Percentiles rank a stretch among this genome's conserved stretches.
Evolutionary conservation across 805 yeast species (phyloP).

Genomic region (Ogataea neopini): DNA sequence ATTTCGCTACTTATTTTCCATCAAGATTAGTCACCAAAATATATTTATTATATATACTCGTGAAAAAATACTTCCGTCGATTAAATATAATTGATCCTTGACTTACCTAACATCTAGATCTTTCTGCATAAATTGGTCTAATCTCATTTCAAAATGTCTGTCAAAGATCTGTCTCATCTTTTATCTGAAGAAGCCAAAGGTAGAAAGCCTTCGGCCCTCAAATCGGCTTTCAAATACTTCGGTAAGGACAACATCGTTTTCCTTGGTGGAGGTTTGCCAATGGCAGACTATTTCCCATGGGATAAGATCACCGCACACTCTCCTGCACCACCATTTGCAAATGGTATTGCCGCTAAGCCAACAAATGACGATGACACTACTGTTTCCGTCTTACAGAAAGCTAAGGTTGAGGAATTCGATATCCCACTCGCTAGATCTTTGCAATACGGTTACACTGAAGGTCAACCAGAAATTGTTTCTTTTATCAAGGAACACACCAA

Average conservation of each 20-base stretch:
- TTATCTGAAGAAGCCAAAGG: conserved; percentile 76
- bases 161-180: conserved; percentile 75
- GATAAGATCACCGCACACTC: conserved; percentile 68
- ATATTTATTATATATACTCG: no score
- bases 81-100: no score
- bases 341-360: conserved; percentile 72
- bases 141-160: conserved; percentile 23
- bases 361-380: conserved; percentile 41
- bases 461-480: conserved; percentile 66
- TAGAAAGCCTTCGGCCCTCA: conserved; percentile 78
- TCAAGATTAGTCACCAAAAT: not conserved
- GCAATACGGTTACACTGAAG: conserved; percentile 88
- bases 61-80: no score
- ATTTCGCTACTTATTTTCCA: not conserved
- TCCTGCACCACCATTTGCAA: conserved; percentile 76
- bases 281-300: conserved; percentile 91
- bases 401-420: conserved; percentile 50
- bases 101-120: not conserved
- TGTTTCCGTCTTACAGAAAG: conserved; percentile 38
- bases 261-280: conserved; percentile 94
- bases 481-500: conserved; percentile 79
- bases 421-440: conserved; percentile 81
- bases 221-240: conserved; percentile 78
- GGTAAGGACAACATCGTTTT: conserved; percentile 76
- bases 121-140: not conserved